These are phyloP conservation scores for Pseudopyrenochaeta lycopersici DNA, from an alignment of 2,329 filamentous ascomycete species.

Conservation along the genomic window DNA sequence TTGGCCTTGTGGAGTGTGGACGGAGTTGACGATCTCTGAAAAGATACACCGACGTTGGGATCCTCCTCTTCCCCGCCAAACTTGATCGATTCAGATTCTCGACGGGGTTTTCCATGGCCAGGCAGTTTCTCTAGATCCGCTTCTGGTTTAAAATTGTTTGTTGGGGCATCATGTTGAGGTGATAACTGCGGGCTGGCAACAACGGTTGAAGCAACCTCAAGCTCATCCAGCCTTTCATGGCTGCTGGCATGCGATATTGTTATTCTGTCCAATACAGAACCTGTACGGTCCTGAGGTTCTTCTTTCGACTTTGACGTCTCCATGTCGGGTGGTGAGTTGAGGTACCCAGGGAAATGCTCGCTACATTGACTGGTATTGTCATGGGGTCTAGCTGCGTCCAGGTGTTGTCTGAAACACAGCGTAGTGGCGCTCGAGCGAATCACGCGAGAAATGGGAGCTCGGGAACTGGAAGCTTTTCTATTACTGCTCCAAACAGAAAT, in stretches of 20 bases:
- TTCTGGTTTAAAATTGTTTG: conserved; percentile 41
- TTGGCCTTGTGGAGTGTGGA: conserved; percentile 49
- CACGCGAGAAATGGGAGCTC: background rate
- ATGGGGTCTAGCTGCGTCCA: background rate
- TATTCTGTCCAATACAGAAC: conserved; percentile 31
- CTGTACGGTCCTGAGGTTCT: conserved; percentile 33
- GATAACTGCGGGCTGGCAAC: conserved; percentile 32
- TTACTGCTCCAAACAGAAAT: no score
- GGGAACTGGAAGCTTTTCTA: background rate
- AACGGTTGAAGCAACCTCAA: conserved; percentile 37
- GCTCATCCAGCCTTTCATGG: conserved; percentile 35
- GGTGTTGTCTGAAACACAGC: background rate
- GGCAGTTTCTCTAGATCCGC: conserved; percentile 42
- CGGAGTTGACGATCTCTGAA: conserved; percentile 52
- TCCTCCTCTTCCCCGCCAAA: conserved; percentile 55
- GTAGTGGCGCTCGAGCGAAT: background rate
- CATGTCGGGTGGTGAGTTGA: conserved; percentile 15
- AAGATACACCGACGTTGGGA: conserved; percentile 48
- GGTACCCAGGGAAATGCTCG: background rate
- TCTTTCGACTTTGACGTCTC: conserved; percentile 28
- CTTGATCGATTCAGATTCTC: conserved; percentile 42
- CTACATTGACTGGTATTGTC: background rate
- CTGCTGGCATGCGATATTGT: conserved; percentile 38
- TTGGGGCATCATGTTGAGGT: conserved; percentile 33
- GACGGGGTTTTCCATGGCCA: conserved; percentile 32